Evolutionary conservation across 1,139 yeast species (phyloP), one percentile per base, ranked within the genome.

Genomic region (Lodderomyces oxycetoniae): DNA sequence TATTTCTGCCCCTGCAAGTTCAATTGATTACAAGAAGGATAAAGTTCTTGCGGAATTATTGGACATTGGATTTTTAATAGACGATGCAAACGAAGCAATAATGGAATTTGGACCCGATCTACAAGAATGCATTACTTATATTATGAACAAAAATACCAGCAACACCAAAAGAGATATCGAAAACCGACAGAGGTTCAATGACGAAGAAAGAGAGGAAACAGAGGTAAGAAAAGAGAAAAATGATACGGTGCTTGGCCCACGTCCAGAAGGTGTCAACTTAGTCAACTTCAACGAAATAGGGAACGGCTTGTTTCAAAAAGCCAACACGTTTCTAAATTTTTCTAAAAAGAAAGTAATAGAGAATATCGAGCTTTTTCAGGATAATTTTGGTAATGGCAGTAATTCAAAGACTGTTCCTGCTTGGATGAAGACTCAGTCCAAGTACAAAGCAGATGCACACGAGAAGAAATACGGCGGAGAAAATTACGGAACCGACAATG

Each of bases 31-130:
- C 26, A 12, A 17, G 24, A 11, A 47, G 28, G 93, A 82, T 48
- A 66, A 64, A 15, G 65, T 77, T 2, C 54, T 85, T 17, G 91
- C 91, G 0, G 85, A 79, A 46, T 62, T 86, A 34, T 58, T 85
- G 1, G 94, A 86, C 42, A 85, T 86, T 74, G 95, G 95, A 2
- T 86, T 86, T 48, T 59, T 80, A 1, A 60, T 72, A 1, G 80
- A 76, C 2, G 75, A 70, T 34, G 77, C 93, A 3, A 71, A 67
- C 28, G 61, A 63, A 6, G 94, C 95, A 0, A 64, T 86, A 28
- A 65, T 62, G 13, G 55, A 61, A 15, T 57, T 63, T n/a, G 91
- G 89, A 0, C 47, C 68, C 17, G 75, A 82, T 45, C 63, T 84
- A 9, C 76, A 79, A 43, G 69, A 64, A 26, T 89, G 95, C 26